These are phyloP conservation scores for Clarireedia homoeocarpa DNA, from an alignment of 2,329 filamentous ascomycete species.

Conservation along the genomic window DNA sequence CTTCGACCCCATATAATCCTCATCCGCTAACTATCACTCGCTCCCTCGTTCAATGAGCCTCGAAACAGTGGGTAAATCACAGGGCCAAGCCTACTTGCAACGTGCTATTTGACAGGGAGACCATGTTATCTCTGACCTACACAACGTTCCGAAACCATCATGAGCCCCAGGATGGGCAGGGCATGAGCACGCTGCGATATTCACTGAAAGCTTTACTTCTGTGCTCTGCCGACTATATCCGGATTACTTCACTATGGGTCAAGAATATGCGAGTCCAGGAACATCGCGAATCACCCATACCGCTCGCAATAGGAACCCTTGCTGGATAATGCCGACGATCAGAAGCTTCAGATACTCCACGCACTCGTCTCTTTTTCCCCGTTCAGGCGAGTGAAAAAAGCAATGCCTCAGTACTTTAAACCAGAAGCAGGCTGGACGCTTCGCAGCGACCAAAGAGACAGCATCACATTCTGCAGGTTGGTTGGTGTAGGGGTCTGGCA, in stretches of 20 bases:
- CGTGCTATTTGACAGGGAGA: background rate
- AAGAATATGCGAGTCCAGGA: no score
- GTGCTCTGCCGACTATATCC: no score
- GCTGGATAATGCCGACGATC: no score
- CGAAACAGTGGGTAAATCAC: background rate
- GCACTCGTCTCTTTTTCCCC: no score
- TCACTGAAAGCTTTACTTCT: background rate
- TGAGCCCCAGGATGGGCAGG: background rate
- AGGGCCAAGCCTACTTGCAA: background rate
- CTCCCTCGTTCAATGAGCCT: background rate
- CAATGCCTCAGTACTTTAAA: no score
- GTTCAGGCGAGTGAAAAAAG: no score
- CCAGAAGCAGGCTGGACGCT: no score
- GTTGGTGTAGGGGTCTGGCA: no score
- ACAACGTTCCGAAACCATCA: constrained; percentile 1
- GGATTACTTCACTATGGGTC: no score
- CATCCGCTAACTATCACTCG: background rate
- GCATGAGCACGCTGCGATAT: background rate
- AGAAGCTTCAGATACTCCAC: no score
- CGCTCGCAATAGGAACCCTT: no score
- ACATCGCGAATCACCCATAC: no score
- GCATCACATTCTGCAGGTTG: background rate
- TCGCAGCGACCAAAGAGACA: background rate
- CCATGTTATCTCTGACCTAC: constrained; percentile 2
- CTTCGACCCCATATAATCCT: background rate